Base-by-base conservation (phyloP, 2,329 filamentous ascomycete genomes). In the Paraphaeosphaeria sporulosa region DNA sequence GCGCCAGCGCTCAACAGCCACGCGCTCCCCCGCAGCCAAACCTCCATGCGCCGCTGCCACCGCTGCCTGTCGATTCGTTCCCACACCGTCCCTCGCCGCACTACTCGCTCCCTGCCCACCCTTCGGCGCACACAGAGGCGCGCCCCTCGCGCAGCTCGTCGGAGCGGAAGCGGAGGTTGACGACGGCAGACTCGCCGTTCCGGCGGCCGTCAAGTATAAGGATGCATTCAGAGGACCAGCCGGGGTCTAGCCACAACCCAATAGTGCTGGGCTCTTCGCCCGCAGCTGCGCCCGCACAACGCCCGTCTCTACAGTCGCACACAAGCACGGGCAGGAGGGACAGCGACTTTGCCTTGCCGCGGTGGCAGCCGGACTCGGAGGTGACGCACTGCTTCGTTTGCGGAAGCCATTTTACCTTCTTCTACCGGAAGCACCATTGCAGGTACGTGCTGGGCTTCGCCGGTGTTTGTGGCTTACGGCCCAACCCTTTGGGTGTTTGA, bases 401-500 rank as follows among this genome's bases (percentile, higher is more conserved):
- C 74, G 82, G 83, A 55, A 86, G 86, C 0, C 86, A 89, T 50
- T 98, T 98, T 73, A 91, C 87, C 74, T 90, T 96, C 68, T 92
- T 93, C 80, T 89, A 92, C 73, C 86, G 94, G 64, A 96, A 96
- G 75, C 94, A 98, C 79, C 94, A 98, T 75, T 98, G 94, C 84
- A 87, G 94, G 86, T 90, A 81, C 50, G 86, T 60, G 25, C 25
- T 46, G 13, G 25, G 10, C 21, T 32, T 32, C 10, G 30, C 10
- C 10, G 2, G 17, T 27, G 25, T 27, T 32, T 23, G 32, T 21
- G 4, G 25, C 15, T 34, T 43, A 8, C 30, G 44, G 32, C 23
- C 3, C 19, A 47, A 12, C 8, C n/a, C 19, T 4, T 36, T 46
- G 30, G 3, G 15, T n/a, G 25, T 40, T 57, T 12, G 30, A 36